phyloP scores from a whole-genome alignment of 2,329 filamentous ascomycete genomes.

The Trichophyton benhamiae region DNA sequence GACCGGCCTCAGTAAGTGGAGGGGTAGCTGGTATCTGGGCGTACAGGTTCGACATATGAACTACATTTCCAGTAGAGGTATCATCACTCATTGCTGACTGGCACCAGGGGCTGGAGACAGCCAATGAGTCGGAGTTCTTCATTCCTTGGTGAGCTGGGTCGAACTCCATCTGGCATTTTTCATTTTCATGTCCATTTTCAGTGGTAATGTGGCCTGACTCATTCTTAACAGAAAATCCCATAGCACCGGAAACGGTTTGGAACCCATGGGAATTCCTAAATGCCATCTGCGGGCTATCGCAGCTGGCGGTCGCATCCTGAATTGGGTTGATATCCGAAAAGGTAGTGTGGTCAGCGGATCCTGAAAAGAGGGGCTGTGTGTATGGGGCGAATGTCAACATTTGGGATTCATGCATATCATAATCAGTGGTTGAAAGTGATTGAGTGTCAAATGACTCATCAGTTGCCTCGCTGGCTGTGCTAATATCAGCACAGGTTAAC shows the following conservation, averaged over 20 bases:
- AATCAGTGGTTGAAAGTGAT: constrained; percentile 25
- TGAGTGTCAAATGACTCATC: constrained; percentile 28
- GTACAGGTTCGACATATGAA: constrained; percentile 27
- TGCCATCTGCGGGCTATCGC: constrained; percentile 25
- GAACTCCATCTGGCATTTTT: constrained; percentile 26
- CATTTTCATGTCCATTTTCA: constrained; percentile 23
- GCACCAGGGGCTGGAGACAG: constrained; percentile 21
- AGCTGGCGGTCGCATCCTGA: constrained; percentile 23
- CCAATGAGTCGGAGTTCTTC: constrained; percentile 26
- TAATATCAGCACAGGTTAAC: constrained; percentile 13
- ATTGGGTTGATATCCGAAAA: constrained; percentile 29
- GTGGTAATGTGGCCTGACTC: constrained; percentile 25
- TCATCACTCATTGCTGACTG: constrained; percentile 24
- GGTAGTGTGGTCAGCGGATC: constrained; percentile 25
- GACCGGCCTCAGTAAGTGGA: constrained; percentile 31
- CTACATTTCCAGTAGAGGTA: constrained; percentile 24
- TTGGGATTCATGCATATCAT: constrained; percentile 30
- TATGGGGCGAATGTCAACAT: constrained; percentile 32
- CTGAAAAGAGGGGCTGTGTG: constrained; percentile 30
- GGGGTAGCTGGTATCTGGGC: constrained; percentile 31
- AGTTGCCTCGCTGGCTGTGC: constrained; percentile 14
- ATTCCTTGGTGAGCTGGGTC: constrained; percentile 22
- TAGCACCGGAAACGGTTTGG: constrained; percentile 26
- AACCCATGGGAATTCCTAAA: constrained; percentile 28
- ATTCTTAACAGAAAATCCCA: constrained; percentile 33